Evolutionary conservation across 1,284 basidiomycete species (phyloP), one percentile per base, ranked within the genome.

Genomic region (Apiotrichum gracile): DNA sequence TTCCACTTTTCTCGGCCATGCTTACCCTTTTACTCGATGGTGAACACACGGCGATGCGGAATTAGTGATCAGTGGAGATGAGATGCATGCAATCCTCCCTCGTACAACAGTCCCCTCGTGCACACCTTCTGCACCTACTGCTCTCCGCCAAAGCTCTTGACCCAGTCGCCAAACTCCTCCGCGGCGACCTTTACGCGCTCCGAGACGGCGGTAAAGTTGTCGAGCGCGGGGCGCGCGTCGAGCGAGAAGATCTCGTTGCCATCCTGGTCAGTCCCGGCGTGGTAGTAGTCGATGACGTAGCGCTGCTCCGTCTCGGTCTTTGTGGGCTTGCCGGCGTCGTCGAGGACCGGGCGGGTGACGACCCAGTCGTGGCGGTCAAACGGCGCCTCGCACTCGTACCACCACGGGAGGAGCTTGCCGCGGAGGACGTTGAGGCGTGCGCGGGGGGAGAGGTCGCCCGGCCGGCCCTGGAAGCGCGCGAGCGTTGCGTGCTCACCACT

Each of bases 281-380:
- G 87, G 74, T 97, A 97, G 76, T 97, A 97, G 78, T 97, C 92
- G 65, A 97, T 97, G 40, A 97, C 87, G 75, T 97, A 96, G 69
- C 91, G 87, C 46, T 91, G 85, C 72, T 65, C 63, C 17, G 57
- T 55, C 54, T 59, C 57, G 14, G 49, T 22, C 43, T 57, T 60
- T 45, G 53, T 63, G 57, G 57, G 55, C 87, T 84, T 68, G 85
- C 83, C 42, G 83, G 84, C 7, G 81, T 56, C 46, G 24, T 61
- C 58, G 14, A 58, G 47, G 25, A 84, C 21, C 53, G 69, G 82
- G 47, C 93, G 84, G 34, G 86, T 85, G 54, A 98, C 82, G 48
- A 96, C 77, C 96, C 96, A 99, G 78, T 98, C 94, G 72, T 98
- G 96, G n/a, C 94, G 85, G 72, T 98, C 94, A 68, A 98, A 98